Base-by-base conservation (phyloP, 2,329 filamentous ascomycete genomes). In the Fusarium udum region DNA sequence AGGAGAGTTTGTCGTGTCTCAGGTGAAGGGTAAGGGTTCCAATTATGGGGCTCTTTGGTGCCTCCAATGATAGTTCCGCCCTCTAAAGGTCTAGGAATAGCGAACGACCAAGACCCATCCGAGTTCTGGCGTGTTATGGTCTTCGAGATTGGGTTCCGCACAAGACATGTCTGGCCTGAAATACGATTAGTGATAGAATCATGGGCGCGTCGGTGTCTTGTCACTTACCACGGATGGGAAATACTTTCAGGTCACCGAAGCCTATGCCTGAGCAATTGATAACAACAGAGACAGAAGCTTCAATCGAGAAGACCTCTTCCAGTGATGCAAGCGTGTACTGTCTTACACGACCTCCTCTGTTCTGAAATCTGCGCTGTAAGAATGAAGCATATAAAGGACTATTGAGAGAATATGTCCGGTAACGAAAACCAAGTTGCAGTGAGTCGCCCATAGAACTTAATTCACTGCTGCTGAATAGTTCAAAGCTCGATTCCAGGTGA, bases 121-220 rank as follows among this genome's bases (percentile, higher is more conserved):
- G 36, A 48, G 7, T 61, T 51, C 3, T 61, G 61, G 12, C 14
- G 24, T 18, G 61, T 64, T 4, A 64, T 7, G 1, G 61, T 64
- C 20, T 61, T 49, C 4, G 36, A 16, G 7, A 64, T 51, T 6
- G 42, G 26, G 12, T 61, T 64, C 7, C 43, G 6, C 10, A 64
- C 55, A 24, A 64, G 61, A n/a, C 61, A 61, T 9, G 61, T 64
- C 26, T 64, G 61, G 7, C 61, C 61, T 64, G 6, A 2, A n/a
- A 18, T 14, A 22, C 13, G 4, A 7, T 64, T 10, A 49, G 24
- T 6, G 6, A 24, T 28, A 28, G 3, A 14, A 13, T 31, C n/a
- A 10, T 11, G 20, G 18, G 2, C 3, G 4, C 2, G 6, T 14
- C 6, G 6, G 4, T 8, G 11, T 26, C 7, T 24, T 12, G 1